phyloP scores from a whole-genome alignment of 495 filamentous ascomycete species.

The Massariosphaeria phaeospora region DNA sequence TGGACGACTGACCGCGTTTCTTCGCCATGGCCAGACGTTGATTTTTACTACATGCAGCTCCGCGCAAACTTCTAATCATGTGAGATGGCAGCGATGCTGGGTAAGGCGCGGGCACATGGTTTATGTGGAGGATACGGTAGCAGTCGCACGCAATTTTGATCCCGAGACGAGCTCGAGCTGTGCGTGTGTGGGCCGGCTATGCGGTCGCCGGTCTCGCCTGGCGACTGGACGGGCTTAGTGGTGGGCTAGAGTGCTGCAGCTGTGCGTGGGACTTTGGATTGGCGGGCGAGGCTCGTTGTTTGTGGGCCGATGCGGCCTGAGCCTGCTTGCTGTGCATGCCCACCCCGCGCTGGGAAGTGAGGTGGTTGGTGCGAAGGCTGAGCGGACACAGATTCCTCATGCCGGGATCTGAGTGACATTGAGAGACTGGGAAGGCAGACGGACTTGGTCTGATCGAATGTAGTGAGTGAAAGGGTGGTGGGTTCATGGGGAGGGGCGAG shows the following conservation, averaged over 20 bases:
- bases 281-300: background rate
- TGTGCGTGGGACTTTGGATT: conserved; percentile 5
- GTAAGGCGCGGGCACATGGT: conserved; percentile 14
- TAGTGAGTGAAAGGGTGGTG: too few relatives aligned
- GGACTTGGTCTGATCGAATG: too few relatives aligned
- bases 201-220: background rate
- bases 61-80: conserved; percentile 26
- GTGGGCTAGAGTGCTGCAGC: background rate
- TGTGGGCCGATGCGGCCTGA: background rate
- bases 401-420: background rate
- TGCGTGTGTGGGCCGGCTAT: conserved; percentile 16
- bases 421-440: background rate
- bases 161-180: conserved; percentile 14
- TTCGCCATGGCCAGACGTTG: conserved; percentile 31
- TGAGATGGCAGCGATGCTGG: conserved; percentile 31
- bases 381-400: background rate
- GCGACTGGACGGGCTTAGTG: background rate
- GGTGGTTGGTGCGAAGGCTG: conserved; percentile 9
- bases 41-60: conserved; percentile 34
- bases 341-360: background rate
- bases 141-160: conserved; percentile 26
- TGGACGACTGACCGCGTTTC: background rate
- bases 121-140: background rate
- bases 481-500: too few relatives aligned
- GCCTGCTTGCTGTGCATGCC: background rate